A percentile compares a stretch with the other conserved stretches of the same genome.
These are phyloP conservation scores for Elsinoe australis DNA, from an alignment of 2,329 filamentous ascomycete species.

Conservation along the genomic window DNA sequence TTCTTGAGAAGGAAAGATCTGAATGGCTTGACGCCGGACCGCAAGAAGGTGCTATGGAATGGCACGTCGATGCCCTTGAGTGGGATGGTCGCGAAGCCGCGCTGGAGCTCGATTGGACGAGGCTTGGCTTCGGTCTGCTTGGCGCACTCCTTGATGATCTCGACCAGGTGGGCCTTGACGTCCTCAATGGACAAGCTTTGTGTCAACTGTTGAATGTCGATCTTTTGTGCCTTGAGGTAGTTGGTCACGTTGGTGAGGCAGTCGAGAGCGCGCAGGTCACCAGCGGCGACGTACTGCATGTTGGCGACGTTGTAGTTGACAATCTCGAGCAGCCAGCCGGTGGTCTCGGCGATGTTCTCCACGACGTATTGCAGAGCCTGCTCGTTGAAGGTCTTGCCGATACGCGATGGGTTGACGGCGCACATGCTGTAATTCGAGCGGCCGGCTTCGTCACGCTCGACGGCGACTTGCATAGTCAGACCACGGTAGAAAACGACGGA, in stretches of 20 bases:
- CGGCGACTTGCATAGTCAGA: constrained; percentile 97
- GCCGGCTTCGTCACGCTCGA: constrained; percentile 86
- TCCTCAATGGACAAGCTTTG: constrained; percentile 79
- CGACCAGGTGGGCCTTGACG: constrained; percentile 77
- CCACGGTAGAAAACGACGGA: constrained; percentile 99
- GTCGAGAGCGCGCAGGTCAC: constrained; percentile 59
- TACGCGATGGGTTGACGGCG: constrained; percentile 95
- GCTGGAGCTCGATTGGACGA: constrained; percentile 77
- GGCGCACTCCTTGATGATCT: constrained; percentile 85
- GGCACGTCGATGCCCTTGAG: constrained; percentile 96
- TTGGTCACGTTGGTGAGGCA: constrained; percentile 74
- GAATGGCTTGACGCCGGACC: constrained; percentile 98
- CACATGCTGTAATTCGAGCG: constrained; percentile 99
- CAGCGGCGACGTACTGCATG: constrained; percentile 62
- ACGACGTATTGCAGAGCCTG: constrained; percentile 95
- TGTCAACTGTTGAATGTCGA: constrained; percentile 91
- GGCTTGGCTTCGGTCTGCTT: constrained; percentile 85
- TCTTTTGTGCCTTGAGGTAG: constrained; percentile 92
- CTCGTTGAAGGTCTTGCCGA: constrained; percentile 98
- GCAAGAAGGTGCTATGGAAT: constrained; percentile 97
- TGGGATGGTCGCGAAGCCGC: constrained; percentile 93
- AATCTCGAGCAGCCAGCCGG: constrained; percentile 93
- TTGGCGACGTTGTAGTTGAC: constrained; percentile 84
- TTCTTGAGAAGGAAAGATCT: constrained; percentile 97
- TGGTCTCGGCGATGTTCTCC: constrained; percentile 87